These are phyloP conservation scores for Penstemon davidsonii DNA, from an alignment of 257 asterid genomes.

Conservation along the genomic window DNA sequence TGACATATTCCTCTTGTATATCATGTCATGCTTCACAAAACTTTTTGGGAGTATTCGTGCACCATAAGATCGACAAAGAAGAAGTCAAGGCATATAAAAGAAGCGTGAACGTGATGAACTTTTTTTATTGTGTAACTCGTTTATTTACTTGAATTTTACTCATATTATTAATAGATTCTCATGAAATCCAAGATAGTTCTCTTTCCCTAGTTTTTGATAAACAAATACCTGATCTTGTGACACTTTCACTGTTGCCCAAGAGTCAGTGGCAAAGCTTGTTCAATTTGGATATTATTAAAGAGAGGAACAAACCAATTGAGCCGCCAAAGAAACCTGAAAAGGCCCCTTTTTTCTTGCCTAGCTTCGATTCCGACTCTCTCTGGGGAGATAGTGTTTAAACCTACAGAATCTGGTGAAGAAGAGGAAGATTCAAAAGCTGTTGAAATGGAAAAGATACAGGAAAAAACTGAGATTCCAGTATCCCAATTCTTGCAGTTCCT, in stretches of 20 bases:
- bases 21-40: no score
- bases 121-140: no score
- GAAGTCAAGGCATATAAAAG: no score
- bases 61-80: no score
- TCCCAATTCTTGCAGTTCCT: conserved; percentile 67
- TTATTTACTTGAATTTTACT: no score
- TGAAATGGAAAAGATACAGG: conserved; percentile 30
- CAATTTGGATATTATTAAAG: conserved; percentile 84
- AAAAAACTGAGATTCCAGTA: conserved; percentile 38
- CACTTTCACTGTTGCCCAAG: conserved; percentile 84
- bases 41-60: no score
- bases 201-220: conserved; percentile 32
- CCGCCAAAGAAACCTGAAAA: conserved; percentile 94
- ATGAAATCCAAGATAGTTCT: conserved; percentile 36
- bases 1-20: no score
- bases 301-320: conserved; percentile 89
- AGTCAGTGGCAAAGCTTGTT: conserved; percentile 96
- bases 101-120: no score
- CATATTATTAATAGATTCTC: conserved; percentile 27
- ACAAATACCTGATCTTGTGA: conserved; percentile 80
- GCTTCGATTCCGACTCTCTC: conserved; percentile 80
- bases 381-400: conserved; percentile 69
- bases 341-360: conserved; percentile 90
- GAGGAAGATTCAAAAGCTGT: conserved; percentile 45
- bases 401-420: conserved; percentile 46